These are phyloP conservation scores for Geotrichum siamense DNA, from an alignment of 1,139 yeast genomes.

Conservation along the genomic window DNA sequence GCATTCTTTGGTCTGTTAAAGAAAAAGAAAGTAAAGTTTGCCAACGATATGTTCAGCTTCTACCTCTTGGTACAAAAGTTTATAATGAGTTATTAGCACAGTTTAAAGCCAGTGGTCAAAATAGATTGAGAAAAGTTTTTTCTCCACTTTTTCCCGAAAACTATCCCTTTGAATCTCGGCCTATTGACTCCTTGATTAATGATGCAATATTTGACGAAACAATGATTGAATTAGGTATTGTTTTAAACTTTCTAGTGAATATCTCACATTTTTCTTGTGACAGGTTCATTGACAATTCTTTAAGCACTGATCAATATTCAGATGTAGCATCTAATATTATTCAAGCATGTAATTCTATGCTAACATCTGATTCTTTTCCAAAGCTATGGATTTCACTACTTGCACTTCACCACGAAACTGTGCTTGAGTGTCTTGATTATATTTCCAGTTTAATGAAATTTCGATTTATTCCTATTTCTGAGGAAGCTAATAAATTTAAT, in stretches of 20 bases:
- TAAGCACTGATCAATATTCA: slow-evolving; percentile 41
- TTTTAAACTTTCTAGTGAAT: slow-evolving; percentile 35
- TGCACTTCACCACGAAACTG: slow-evolving; percentile 44
- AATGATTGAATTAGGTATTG: slow-evolving; percentile 54
- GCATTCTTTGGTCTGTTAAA: slow-evolving; percentile 30
- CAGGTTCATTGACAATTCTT: slow-evolving; percentile 46
- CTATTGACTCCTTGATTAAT: slow-evolving; percentile 69
- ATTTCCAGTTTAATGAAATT: slow-evolving; percentile 32
- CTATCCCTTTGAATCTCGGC: slow-evolving; percentile 57
- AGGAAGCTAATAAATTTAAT: slow-evolving; percentile 51
- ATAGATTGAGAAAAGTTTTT: slow-evolving; percentile 23
- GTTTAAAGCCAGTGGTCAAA: slow-evolving; percentile 19
- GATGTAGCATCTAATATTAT: slow-evolving; percentile 34
- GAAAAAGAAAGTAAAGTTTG: slow-evolving; percentile 28
- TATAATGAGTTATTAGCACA: slow-evolving; percentile 28
- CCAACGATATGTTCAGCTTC: slow-evolving; percentile 30
- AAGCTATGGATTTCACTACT: slow-evolving; percentile 35
- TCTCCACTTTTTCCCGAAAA: slow-evolving; percentile 54
- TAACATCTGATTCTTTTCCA: slow-evolving; percentile 37
- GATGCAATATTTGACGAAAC: slow-evolving; percentile 68
- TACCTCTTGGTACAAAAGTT: slow-evolving; percentile 31
- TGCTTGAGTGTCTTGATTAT: slow-evolving; percentile 56
- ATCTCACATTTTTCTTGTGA: slow-evolving; percentile 41
- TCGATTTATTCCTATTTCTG: slow-evolving; percentile 48
- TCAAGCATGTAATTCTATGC: slow-evolving; percentile 37